These are phyloP conservation scores for Xylaria sp. DNA, from an alignment of 2,329 filamentous ascomycete genomes.

Conservation along the genomic window DNA sequence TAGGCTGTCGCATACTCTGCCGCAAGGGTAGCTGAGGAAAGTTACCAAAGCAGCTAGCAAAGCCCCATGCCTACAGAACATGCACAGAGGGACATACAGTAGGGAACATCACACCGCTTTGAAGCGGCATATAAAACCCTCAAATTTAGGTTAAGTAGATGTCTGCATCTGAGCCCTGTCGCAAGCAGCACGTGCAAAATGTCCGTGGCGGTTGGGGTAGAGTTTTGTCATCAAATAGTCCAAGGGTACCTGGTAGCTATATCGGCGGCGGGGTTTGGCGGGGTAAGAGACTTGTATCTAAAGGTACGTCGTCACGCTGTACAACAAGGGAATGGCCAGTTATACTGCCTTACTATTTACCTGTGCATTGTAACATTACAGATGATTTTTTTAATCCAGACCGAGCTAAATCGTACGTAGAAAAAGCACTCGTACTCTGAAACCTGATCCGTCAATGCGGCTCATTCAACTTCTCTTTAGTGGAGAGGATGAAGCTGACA, in stretches of 20 bases:
- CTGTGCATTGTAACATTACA: slow-evolving; percentile 21
- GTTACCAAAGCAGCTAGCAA: slow-evolving; percentile 1
- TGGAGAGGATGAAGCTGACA: background rate
- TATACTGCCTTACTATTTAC: slow-evolving; percentile 1
- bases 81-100: background rate
- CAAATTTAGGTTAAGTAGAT: slow-evolving; percentile 5
- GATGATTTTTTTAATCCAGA: slow-evolving; percentile 8
- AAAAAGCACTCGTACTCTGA: background rate
- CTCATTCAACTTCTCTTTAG: slow-evolving; percentile 6
- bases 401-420: background rate
- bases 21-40: slow-evolving; percentile 15
- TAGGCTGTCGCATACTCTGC: background rate
- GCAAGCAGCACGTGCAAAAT: slow-evolving; percentile 34
- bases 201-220: slow-evolving; percentile 23
- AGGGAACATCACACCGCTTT: slow-evolving; percentile 28
- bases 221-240: slow-evolving; percentile 8
- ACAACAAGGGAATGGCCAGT: background rate
- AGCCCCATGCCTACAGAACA: slow-evolving; percentile 1
- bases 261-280: slow-evolving; percentile 36
- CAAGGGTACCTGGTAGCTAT: slow-evolving; percentile 24
- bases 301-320: slow-evolving; percentile 1
- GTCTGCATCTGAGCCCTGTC: slow-evolving; percentile 27
- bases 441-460: background rate
- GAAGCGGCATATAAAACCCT: slow-evolving; percentile 20
- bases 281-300: slow-evolving; percentile 18